These are phyloP conservation scores for Fremontodendron californicum DNA, from an alignment of 345 rosid genomes.

Conservation along the genomic window DNA sequence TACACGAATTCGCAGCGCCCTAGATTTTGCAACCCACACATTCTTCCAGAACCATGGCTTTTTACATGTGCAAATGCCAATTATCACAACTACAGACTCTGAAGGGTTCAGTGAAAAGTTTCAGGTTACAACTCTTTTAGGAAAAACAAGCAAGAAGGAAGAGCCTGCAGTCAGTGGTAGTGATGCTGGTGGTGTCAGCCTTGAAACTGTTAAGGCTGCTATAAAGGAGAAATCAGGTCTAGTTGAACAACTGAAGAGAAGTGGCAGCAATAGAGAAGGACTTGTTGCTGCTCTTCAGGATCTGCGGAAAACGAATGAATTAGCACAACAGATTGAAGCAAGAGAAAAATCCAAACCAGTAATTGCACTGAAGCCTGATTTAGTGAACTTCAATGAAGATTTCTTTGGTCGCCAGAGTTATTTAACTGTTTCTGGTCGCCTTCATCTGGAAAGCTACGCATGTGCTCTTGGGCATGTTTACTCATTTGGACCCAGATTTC, in stretches of 20 bases:
- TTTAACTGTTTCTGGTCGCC: constrained; percentile 67
- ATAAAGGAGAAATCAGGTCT: constrained; percentile 51
- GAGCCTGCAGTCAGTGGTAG: constrained; percentile 20
- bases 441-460: constrained; percentile 85
- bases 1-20: constrained; percentile 56
- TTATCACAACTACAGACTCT: constrained; percentile 57
- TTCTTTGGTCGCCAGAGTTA: constrained; percentile 54
- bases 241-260: constrained; percentile 71
- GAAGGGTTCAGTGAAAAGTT: constrained; percentile 64
- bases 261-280: constrained; percentile 73
- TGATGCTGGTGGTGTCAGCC: constrained; percentile 34
- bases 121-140: constrained; percentile 46
- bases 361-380: constrained; percentile 32
- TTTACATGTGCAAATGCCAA: constrained; percentile 68
- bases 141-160: constrained; percentile 32
- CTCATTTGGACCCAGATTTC: constrained; percentile 79
- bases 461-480: constrained; percentile 86
- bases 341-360: constrained; percentile 36
- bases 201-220: constrained; percentile 62
- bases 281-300: constrained; percentile 63
- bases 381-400: constrained; percentile 37
- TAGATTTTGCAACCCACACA: constrained; percentile 58
- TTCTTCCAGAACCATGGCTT: constrained; percentile 72
- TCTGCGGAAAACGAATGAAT: constrained; percentile 57
- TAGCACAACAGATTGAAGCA: constrained; percentile 67